Percentiles rank a stretch among this genome's conserved stretches.
These are phyloP conservation scores for Jackrogersella minutella DNA, from an alignment of 495 filamentous ascomycete species.

Conservation along the genomic window DNA sequence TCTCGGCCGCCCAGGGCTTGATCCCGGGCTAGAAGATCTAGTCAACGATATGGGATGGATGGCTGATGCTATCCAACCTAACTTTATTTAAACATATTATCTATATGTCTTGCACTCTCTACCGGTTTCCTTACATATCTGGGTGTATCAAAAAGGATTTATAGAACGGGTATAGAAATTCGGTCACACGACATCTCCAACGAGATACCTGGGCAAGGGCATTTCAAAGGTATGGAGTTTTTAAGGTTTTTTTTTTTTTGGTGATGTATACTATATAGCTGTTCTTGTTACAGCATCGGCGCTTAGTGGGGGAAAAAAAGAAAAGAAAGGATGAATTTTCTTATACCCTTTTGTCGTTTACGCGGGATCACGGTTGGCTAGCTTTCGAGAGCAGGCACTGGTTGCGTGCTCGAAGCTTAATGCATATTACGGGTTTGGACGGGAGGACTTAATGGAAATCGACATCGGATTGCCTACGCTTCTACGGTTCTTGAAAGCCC, in stretches of 20 bases:
- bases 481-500: constrained; percentile 6
- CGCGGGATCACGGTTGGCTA: neutral
- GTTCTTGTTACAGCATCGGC: constrained; percentile 21
- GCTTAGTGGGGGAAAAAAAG: constrained; percentile 18
- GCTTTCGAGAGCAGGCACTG: constrained; percentile 31
- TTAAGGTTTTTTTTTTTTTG: too few relatives aligned
- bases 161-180: constrained; percentile 35
- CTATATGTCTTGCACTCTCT: constrained; percentile 3
- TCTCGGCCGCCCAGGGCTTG: constrained; percentile 46
- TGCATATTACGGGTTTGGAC: constrained; percentile 10
- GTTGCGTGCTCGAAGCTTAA: constrained; percentile 20
- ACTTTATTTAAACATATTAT: constrained; percentile 28
- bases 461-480: constrained; percentile 6
- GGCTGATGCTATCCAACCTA: constrained; percentile 50
- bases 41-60: constrained; percentile 58
- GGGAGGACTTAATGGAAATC: constrained; percentile 27
- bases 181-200: constrained; percentile 33
- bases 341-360: constrained; percentile 32
- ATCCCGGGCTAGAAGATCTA: constrained; percentile 53
- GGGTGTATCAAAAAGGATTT: constrained; percentile 1
- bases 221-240: constrained; percentile 27
- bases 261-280: neutral
- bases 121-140: neutral
- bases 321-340: constrained; percentile 5
- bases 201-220: constrained; percentile 2